phyloP scores from a whole-genome alignment of 2,329 filamentous ascomycete species.

The Aureobasidium namibiae region DNA sequence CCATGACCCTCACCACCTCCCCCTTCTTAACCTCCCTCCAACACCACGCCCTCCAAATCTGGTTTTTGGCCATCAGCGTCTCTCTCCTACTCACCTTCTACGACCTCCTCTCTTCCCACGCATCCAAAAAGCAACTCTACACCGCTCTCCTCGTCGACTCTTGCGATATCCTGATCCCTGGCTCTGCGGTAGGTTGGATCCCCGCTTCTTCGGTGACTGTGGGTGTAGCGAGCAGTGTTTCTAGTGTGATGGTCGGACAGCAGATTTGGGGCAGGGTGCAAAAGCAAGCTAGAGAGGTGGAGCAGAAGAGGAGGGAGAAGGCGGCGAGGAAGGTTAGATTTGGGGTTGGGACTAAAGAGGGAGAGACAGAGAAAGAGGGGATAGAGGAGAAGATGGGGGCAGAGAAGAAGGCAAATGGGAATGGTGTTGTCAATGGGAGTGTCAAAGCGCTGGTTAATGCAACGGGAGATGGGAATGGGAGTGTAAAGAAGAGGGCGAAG shows the following conservation, averaged over 20 bases:
- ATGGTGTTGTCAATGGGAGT: neutral
- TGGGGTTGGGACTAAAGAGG: neutral
- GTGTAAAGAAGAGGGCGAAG: neutral
- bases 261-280: conserved; percentile 48
- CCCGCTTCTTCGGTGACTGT: conserved; percentile 44
- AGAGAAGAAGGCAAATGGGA: neutral
- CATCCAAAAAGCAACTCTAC: conserved; percentile 4
- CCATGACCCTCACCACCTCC: conserved; percentile 43
- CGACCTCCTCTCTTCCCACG: conserved; percentile 24
- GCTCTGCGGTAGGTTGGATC: conserved; percentile 53
- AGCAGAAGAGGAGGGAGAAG: neutral
- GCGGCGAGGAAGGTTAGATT: neutral
- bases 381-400: neutral
- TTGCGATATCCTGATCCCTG: conserved; percentile 57
- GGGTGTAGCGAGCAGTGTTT: conserved; percentile 51
- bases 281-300: neutral
- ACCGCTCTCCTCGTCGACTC: conserved; percentile 48
- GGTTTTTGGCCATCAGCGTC: conserved; percentile 54
- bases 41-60: conserved; percentile 59
- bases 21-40: conserved; percentile 36
- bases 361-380: no score
- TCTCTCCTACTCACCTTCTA: conserved; percentile 40
- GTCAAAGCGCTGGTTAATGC: neutral
- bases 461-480: neutral
- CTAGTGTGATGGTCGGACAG: conserved; percentile 52